Evolutionary conservation across 495 filamentous ascomycete species (phyloP).

Genomic region (Penicillium coffeae): DNA sequence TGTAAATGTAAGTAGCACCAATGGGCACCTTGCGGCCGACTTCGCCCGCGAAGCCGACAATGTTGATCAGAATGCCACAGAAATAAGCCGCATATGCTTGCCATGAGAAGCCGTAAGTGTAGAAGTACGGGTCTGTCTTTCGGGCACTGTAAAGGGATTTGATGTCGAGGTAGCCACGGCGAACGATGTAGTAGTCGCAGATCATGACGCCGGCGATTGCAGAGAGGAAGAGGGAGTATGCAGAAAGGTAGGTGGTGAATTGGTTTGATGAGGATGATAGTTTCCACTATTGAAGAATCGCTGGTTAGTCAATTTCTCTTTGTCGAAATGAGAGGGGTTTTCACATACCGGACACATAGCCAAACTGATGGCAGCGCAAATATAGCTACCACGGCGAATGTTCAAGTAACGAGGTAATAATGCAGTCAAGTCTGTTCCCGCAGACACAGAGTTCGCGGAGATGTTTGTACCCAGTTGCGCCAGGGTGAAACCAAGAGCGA

Average conservation of each 20-base stretch:
- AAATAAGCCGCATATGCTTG: conserved; percentile 82
- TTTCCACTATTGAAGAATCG: conserved; percentile 53
- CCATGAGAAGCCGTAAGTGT: conserved; percentile 70
- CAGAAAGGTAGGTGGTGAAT: conserved; percentile 92
- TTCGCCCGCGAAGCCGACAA: conserved; percentile 85
- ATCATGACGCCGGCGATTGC: conserved; percentile 90
- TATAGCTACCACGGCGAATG: conserved; percentile 86
- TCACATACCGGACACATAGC: conserved; percentile 71
- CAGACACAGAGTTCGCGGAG: conserved; percentile 84
- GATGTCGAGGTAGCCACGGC: conserved; percentile 75
- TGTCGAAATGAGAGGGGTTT: not conserved
- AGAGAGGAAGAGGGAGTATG: conserved; percentile 93
- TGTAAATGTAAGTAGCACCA: conserved; percentile 84
- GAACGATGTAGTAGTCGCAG: conserved; percentile 86
- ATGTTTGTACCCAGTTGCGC: conserved; percentile 94
- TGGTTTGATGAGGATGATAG: conserved; percentile 73
- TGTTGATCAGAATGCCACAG: conserved; percentile 82
- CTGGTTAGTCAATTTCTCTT: not conserved
- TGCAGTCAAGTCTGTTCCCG: conserved; percentile 88
- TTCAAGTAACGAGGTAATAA: conserved; percentile 82
- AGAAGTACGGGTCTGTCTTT: conserved; percentile 67
- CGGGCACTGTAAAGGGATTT: conserved; percentile 74
- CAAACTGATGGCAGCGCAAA: conserved; percentile 79
- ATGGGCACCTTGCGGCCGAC: conserved; percentile 68
- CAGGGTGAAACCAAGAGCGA: conserved; percentile 74